Percentiles rank a stretch among this genome's conserved stretches.
Conservation (phyloP, 306 rosid species). For the Sechiopsis laciniata region DNA sequence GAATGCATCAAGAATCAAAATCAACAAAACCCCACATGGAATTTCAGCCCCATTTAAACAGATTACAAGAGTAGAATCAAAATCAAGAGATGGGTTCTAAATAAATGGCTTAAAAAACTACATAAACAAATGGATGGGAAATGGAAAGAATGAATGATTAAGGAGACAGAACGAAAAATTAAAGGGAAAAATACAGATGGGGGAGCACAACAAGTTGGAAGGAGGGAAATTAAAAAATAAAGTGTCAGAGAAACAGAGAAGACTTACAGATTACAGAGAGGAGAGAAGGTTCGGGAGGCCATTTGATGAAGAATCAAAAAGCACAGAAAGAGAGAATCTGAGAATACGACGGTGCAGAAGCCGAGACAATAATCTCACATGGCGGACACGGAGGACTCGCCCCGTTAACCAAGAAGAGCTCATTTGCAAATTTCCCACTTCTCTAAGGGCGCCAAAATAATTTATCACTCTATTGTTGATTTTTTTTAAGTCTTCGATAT, state of each 20-base stretch:
- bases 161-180: constrained; percentile 33
- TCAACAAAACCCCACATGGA: too few relatives aligned
- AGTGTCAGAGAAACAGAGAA: constrained; percentile 22
- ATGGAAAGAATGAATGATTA: constrained; percentile 34
- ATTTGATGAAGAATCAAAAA: constrained; percentile 12
- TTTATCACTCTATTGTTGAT: not conserved
- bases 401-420: constrained; percentile 37
- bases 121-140: constrained; percentile 23
- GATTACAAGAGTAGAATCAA: not conserved
- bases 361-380: constrained; percentile 75
- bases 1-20: too few relatives aligned
- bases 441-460: constrained; percentile 14
- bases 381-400: constrained; percentile 52
- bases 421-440: not conserved
- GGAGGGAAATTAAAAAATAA: constrained; percentile 14
- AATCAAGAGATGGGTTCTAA: constrained; percentile 14
- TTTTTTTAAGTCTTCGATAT: too few relatives aligned
- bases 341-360: constrained; percentile 45
- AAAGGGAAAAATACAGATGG: constrained; percentile 19
- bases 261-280: constrained; percentile 51
- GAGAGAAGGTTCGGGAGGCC: constrained; percentile 41
- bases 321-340: constrained; percentile 22
- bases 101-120: not conserved
- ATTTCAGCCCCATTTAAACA: too few relatives aligned
- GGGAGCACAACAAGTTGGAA: constrained; percentile 10